These are phyloP conservation scores for Aethionema arabicum DNA, from an alignment of 345 rosid species.

Conservation along the genomic window DNA sequence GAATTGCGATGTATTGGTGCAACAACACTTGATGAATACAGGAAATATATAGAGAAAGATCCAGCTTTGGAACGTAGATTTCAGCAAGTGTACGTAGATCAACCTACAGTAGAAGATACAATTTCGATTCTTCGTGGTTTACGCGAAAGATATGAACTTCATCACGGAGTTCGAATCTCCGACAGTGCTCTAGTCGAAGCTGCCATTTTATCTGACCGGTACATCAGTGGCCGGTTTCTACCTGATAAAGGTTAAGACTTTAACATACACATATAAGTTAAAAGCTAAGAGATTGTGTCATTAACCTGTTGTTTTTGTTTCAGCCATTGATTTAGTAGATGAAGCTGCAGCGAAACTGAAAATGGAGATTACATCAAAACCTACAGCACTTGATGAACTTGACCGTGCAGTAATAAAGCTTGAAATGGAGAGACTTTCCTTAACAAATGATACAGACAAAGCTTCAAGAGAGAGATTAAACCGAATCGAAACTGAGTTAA, in stretches of 20 bases:
- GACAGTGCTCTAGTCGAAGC: conserved; percentile 98
- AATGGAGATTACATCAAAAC: conserved; percentile 99
- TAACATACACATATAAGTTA: background rate
- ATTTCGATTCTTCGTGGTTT: conserved; percentile 91
- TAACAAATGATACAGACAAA: conserved; percentile 84
- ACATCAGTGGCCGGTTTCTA: conserved; percentile 94
- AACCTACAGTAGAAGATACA: conserved; percentile 90
- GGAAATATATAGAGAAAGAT: conserved; percentile 97
- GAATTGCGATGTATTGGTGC: conserved; percentile 97
- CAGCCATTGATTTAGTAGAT: conserved; percentile 98
- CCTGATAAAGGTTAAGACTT: conserved; percentile 87
- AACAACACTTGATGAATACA: conserved; percentile 92
- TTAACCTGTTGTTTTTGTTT: conserved; percentile 32
- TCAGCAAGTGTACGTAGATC: conserved; percentile 98
- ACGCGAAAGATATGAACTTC: conserved; percentile 98
- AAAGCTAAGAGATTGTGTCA: background rate
- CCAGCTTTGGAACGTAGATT: conserved; percentile 99
- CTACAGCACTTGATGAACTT: conserved; percentile 96
- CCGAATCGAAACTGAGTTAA: conserved; percentile 80
- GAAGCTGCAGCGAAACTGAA: conserved; percentile 99
- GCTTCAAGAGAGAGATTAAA: conserved; percentile 88
- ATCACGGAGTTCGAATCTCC: conserved; percentile 97
- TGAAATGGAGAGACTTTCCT: conserved; percentile 98
- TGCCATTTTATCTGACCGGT: conserved; percentile 93
- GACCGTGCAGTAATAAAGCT: conserved; percentile 88